These are phyloP conservation scores for Agapanthus africanus DNA, from an alignment of 106 monocot species.

Conservation along the genomic window DNA sequence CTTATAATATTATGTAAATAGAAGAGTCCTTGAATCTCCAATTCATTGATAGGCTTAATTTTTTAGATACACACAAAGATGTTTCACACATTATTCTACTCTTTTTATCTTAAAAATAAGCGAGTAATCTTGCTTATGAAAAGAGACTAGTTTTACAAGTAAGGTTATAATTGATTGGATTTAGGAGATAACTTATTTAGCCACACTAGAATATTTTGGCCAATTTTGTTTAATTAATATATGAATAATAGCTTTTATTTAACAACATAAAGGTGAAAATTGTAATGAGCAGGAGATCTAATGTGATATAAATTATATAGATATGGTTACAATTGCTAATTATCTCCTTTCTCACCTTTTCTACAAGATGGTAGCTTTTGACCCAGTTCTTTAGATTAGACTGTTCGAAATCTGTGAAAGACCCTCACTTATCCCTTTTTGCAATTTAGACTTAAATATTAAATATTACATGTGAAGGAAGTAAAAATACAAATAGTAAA, in stretches of 20 bases:
- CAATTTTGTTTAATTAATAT: no score
- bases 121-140: no score
- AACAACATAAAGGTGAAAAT: conserved; percentile 5
- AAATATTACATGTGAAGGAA: conserved; percentile 1
- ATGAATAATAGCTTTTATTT: no score
- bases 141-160: no score
- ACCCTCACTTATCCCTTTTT: not conserved
- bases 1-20: no score
- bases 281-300: conserved; percentile 9
- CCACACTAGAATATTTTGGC: no score
- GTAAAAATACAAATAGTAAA: not conserved
- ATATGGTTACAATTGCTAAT: not conserved
- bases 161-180: not conserved
- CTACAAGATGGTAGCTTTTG: not conserved
- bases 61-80: no score
- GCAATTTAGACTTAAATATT: not conserved
- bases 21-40: no score
- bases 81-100: no score
- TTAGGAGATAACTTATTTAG: not conserved
- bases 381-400: not conserved
- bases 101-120: no score
- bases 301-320: not conserved
- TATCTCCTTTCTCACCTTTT: not conserved
- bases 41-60: no score
- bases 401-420: conserved; percentile 7